Evolutionary conservation across 2,329 filamentous ascomycete species (phyloP).

Genomic region (Xylaria sp.): DNA sequence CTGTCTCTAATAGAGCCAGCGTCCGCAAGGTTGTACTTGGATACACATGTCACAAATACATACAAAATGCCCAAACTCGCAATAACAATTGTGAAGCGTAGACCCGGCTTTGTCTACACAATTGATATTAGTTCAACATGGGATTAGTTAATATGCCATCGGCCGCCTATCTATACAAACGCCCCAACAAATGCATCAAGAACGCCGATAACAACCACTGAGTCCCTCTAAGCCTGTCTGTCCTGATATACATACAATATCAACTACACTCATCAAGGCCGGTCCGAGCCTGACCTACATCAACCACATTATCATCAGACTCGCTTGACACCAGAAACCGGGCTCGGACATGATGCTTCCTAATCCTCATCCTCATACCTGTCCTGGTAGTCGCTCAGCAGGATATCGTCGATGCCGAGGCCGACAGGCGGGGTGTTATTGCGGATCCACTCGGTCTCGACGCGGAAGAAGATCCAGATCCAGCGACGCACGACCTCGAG

Average conservation of each 20-base stretch:
- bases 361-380: conserved; percentile 63
- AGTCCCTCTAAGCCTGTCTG: conserved; percentile 2
- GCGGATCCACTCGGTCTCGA: conserved; percentile 90
- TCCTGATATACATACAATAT: conserved; percentile 21
- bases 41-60: not conserved
- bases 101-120: not conserved
- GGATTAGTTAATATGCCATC: conserved; percentile 6
- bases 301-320: not conserved
- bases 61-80: not conserved
- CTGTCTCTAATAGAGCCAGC: too few species aligned
- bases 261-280: not conserved
- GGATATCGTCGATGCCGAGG: conserved; percentile 69
- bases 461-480: conserved; percentile 96
- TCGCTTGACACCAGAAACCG: conserved; percentile 10
- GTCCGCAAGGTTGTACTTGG: not conserved
- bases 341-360: conserved; percentile 15
- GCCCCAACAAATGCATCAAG: conserved; percentile 20
- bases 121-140: not conserved
- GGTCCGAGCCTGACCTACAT: too few species aligned
- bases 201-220: conserved; percentile 17
- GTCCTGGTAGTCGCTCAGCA: conserved; percentile 72
- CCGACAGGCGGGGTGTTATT: conserved; percentile 50
- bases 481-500: conserved; percentile 87
- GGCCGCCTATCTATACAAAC: conserved; percentile 24
- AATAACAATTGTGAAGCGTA: not conserved